Evolutionary conservation across 352 stramenopile species (phyloP).

Genomic region (Blastocystis sp.): DNA sequence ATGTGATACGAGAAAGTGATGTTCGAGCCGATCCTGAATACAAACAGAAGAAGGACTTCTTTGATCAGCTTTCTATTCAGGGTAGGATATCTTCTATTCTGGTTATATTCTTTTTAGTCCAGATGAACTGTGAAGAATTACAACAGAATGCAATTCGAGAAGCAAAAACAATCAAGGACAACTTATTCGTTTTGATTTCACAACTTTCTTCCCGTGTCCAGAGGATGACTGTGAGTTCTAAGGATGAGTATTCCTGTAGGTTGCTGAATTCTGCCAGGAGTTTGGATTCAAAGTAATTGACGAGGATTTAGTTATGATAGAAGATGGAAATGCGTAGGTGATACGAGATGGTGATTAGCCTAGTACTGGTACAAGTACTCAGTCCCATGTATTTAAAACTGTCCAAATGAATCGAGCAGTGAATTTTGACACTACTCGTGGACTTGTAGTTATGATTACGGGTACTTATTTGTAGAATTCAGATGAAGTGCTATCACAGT

Average conservation of each 20-base stretch:
- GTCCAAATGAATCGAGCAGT: neutral
- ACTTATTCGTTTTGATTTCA: conserved; percentile 13
- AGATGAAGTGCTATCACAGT: conserved; percentile 34
- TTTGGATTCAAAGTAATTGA: conserved; percentile 49
- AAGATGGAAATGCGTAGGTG: conserved; percentile 3
- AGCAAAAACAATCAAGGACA: conserved; percentile 19
- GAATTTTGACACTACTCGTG: neutral
- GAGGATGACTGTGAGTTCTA: conserved; percentile 10
- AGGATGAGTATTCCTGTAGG: neutral
- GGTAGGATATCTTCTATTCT: neutral
- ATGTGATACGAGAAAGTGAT: conserved; percentile 7
- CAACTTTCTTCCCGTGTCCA: conserved; percentile 50
- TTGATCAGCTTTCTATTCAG: conserved; percentile 43
- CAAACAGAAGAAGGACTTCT: conserved; percentile 57
- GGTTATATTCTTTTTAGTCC: neutral
- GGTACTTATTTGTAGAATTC: neutral
- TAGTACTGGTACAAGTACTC: neutral
- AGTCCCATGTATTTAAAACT: conserved; percentile 24
- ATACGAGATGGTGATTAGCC: neutral
- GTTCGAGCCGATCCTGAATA: conserved; percentile 43
- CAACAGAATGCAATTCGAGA: conserved; percentile 35
- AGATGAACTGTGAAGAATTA: conserved; percentile 40
- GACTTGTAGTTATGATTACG: neutral
- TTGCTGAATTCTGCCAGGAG: conserved; percentile 53
- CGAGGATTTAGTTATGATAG: conserved; percentile 6